Evolutionary conservation across 2,329 filamentous ascomycete species (phyloP).

Genomic region (Fusarium tricinctum): DNA sequence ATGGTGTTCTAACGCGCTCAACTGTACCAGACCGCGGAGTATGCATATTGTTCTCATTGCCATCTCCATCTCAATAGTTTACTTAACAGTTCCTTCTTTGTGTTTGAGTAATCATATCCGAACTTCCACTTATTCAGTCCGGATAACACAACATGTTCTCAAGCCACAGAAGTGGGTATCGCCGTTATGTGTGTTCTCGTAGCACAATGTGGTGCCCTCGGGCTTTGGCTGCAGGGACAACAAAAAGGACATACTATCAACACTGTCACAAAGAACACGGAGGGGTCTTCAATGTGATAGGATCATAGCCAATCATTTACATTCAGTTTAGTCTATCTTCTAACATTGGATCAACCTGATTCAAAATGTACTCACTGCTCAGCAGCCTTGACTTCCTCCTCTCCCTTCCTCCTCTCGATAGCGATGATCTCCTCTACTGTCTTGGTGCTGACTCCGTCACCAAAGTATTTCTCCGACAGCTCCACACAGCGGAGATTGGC

Average conservation of each 20-base stretch:
- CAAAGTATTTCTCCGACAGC: conserved; percentile 48
- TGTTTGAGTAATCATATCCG: too few relatives aligned
- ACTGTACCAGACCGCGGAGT: too few relatives aligned
- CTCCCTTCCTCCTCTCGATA: conserved; percentile 47
- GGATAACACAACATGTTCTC: background rate
- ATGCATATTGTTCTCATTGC: too few relatives aligned
- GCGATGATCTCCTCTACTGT: conserved; percentile 49
- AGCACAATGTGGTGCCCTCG: background rate
- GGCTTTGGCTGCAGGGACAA: background rate
- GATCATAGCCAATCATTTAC: background rate
- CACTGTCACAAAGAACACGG: background rate
- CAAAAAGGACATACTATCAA: background rate
- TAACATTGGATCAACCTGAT: background rate
- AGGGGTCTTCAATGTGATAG: background rate
- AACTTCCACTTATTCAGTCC: background rate
- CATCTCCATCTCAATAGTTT: too few relatives aligned
- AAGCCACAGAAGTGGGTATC: background rate
- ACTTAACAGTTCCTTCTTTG: too few relatives aligned
- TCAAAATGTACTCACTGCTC: conserved; percentile 8
- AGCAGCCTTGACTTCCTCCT: conserved; percentile 46
- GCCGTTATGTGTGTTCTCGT: background rate
- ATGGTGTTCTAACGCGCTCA: too few relatives aligned
- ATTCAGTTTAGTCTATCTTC: conserved; percentile 4
- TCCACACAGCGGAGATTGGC: conserved; percentile 51
- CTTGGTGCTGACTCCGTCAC: conserved; percentile 45